These are phyloP conservation scores for Narthecium ossifragum DNA, from an alignment of 106 monocot genomes.

Conservation along the genomic window DNA sequence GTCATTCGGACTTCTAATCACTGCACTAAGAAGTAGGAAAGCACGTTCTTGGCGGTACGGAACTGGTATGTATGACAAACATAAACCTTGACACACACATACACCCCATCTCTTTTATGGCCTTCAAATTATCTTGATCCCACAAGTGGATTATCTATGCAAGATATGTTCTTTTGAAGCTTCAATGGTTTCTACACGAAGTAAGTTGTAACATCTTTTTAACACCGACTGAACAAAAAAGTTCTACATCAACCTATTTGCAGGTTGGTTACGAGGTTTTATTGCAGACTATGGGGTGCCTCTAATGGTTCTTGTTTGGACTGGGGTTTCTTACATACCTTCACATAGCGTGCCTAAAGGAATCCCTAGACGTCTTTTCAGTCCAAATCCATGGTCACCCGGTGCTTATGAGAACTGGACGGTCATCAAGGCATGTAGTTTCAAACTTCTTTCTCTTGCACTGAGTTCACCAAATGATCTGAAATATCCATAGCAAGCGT, in stretches of 20 bases:
- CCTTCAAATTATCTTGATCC: too few species aligned
- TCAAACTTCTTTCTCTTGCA: background rate
- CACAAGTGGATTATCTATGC: too few species aligned
- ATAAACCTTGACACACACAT: background rate
- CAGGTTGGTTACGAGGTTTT: slow-evolving; percentile 59
- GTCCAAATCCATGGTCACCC: slow-evolving; percentile 69
- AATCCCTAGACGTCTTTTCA: slow-evolving; percentile 72
- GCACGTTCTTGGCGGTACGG: slow-evolving; percentile 81
- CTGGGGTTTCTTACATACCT: slow-evolving; percentile 57
- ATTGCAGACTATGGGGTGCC: slow-evolving; percentile 83
- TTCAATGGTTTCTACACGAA: too few species aligned
- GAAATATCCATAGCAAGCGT: too few species aligned
- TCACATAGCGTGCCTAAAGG: slow-evolving; percentile 43
- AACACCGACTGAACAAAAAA: background rate
- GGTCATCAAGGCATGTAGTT: slow-evolving; percentile 45
- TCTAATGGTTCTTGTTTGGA: slow-evolving; percentile 76
- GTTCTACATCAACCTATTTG: background rate
- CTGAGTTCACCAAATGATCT: background rate
- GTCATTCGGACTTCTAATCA: slow-evolving; percentile 76
- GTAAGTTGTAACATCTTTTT: too few species aligned
- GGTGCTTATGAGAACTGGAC: slow-evolving; percentile 68
- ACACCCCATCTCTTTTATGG: too few species aligned
- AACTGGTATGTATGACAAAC: slow-evolving; percentile 24
- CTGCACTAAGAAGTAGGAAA: slow-evolving; percentile 70
- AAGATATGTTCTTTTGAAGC: too few species aligned